Conservation (phyloP, 176 grass and related monocot species). For the Typha latifolia region DNA sequence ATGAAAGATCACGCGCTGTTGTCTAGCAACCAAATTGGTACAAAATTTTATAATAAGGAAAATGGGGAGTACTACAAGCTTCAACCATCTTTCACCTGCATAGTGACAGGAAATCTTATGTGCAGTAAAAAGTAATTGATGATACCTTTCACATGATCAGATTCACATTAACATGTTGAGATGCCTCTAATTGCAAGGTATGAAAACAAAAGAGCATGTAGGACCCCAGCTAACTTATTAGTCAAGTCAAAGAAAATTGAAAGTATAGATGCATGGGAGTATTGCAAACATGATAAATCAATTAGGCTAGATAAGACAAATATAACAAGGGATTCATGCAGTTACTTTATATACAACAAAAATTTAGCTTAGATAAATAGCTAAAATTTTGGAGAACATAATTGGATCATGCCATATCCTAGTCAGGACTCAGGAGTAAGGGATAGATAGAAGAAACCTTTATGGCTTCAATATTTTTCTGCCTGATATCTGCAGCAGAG, state of each 20-base stretch:
- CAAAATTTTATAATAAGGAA: too few species aligned
- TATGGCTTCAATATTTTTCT: constrained; percentile 94
- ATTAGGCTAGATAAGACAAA: neutral
- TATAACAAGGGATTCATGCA: neutral
- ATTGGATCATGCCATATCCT: neutral
- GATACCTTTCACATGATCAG: neutral
- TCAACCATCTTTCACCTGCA: too few species aligned
- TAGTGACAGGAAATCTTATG: neutral
- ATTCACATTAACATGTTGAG: neutral
- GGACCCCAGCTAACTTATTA: neutral
- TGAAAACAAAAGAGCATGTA: neutral
- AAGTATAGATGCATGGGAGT: neutral
- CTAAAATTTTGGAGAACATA: neutral
- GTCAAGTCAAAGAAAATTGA: neutral
- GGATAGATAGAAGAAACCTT: constrained; percentile 49
- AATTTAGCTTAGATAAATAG: neutral
- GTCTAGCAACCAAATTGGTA: too few species aligned
- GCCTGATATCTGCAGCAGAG: constrained; percentile 87
- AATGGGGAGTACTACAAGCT: too few species aligned
- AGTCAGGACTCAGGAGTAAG: neutral
- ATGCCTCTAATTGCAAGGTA: neutral
- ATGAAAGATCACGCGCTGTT: too few species aligned
- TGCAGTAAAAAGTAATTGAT: neutral
- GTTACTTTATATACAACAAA: neutral
- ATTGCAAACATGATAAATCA: neutral